These are phyloP conservation scores for Dendrocalamus sinicus DNA, from an alignment of 176 grass and related monocot genomes.

Conservation along the genomic window DNA sequence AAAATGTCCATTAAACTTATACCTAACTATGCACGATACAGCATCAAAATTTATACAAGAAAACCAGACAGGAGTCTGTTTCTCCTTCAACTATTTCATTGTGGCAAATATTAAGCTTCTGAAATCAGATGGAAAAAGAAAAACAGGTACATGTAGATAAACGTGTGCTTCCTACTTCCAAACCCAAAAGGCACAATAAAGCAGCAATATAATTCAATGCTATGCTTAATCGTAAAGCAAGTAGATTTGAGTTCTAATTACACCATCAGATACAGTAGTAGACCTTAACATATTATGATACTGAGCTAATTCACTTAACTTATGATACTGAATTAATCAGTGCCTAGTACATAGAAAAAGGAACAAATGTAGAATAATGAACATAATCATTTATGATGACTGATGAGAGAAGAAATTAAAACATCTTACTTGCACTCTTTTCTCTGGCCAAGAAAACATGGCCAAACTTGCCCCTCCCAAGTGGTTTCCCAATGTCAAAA, in stretches of 20 bases:
- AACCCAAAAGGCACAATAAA: background rate
- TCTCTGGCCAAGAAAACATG: slow-evolving; percentile 94
- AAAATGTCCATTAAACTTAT: background rate
- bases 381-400: background rate
- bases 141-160: background rate
- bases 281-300: background rate
- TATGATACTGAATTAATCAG: slow-evolving; percentile 8
- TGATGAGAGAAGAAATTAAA: background rate
- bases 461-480: slow-evolving; percentile 95
- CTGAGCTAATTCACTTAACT: background rate
- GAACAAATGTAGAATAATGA: background rate
- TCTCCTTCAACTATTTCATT: background rate
- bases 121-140: background rate
- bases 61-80: background rate
- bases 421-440: slow-evolving; percentile 62
- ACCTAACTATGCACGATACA: background rate
- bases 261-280: background rate
- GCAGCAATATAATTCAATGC: background rate
- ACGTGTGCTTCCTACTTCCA: background rate
- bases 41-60: background rate
- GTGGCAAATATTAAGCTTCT: background rate
- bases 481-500: slow-evolving; percentile 86
- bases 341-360: background rate
- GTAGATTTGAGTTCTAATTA: background rate
- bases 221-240: background rate